These are phyloP conservation scores for Singerocomus inundabilis DNA, from an alignment of 1,284 basidiomycete species.

Conservation along the genomic window DNA sequence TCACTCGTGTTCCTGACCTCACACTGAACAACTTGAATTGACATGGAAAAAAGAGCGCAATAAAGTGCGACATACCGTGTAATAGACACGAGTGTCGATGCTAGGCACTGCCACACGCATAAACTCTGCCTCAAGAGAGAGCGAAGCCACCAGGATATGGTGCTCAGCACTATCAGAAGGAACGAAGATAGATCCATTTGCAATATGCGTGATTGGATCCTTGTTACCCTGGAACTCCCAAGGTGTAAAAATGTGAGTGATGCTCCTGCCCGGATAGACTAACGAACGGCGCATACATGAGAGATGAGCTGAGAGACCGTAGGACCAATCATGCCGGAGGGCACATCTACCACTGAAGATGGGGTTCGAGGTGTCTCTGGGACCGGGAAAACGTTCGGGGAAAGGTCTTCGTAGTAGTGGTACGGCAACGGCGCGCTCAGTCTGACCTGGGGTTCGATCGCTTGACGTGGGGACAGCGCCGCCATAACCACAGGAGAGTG, in stretches of 20 bases:
- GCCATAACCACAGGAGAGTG: too few species aligned
- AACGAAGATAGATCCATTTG: constrained; percentile 15
- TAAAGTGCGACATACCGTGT: constrained; percentile 7
- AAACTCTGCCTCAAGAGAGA: constrained; percentile 21
- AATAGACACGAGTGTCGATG: constrained; percentile 21
- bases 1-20: constrained; percentile 22
- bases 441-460: too few species aligned
- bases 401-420: too few species aligned
- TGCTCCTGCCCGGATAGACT: background rate
- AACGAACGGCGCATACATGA: constrained; percentile 2
- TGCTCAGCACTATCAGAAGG: constrained; percentile 17
- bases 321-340: background rate
- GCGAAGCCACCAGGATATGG: constrained; percentile 21
- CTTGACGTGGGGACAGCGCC: too few species aligned
- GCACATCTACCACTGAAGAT: background rate
- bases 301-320: constrained; percentile 17
- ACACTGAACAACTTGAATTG: constrained; percentile 17
- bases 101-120: constrained; percentile 23
- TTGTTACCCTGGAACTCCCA: constrained; percentile 8
- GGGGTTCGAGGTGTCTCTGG: too few species aligned
- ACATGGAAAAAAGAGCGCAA: background rate
- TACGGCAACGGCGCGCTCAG: too few species aligned
- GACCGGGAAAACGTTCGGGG: too few species aligned
- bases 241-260: background rate
- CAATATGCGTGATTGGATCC: constrained; percentile 18